A percentile compares a stretch with the other conserved stretches of the same genome.
phyloP scores from a whole-genome alignment of 176 grass and related monocot genomes.

The Bonia amplexicaulis region DNA sequence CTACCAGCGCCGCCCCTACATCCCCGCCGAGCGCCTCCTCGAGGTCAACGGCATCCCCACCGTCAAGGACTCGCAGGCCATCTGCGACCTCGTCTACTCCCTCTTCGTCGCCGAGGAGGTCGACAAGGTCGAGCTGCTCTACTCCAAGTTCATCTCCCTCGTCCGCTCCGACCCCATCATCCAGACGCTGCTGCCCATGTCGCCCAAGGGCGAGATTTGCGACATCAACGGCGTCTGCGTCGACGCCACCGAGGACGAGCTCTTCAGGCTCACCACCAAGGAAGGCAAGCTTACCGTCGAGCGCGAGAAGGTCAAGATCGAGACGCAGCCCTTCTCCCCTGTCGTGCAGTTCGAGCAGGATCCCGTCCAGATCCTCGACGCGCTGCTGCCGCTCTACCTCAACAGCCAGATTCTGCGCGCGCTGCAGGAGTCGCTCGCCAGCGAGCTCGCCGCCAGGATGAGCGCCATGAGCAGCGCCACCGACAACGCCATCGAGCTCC shows the following conservation, averaged over 20 bases:
- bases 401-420: conserved; percentile 86
- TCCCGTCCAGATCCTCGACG: conserved; percentile 84
- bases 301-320: conserved; percentile 71
- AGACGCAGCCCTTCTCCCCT: conserved; percentile 56
- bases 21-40: conserved; percentile 59
- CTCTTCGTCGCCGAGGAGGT: conserved; percentile 86
- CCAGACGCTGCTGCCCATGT: conserved; percentile 85
- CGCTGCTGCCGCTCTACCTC: conserved; percentile 83
- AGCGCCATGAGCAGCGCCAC: conserved; percentile 82
- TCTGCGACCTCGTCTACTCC: conserved; percentile 81
- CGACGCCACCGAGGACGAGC: conserved; percentile 75
- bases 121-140: conserved; percentile 92
- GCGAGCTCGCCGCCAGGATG: conserved; percentile 80
- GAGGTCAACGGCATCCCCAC: conserved; percentile 60
- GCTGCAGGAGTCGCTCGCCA: conserved; percentile 84
- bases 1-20: conserved; percentile 59
- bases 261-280: conserved; percentile 90
- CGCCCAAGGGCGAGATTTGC: conserved; percentile 85
- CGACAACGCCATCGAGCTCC: conserved; percentile 69
- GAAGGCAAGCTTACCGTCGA: conserved; percentile 77
- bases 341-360: conserved; percentile 95
- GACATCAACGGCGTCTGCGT: conserved; percentile 76
- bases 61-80: conserved; percentile 75
- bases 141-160: conserved; percentile 78
- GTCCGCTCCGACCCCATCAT: conserved; percentile 82